Conservation (phyloP, 768 basidiomycete species). For the Lactarius hengduanensis region DNA sequence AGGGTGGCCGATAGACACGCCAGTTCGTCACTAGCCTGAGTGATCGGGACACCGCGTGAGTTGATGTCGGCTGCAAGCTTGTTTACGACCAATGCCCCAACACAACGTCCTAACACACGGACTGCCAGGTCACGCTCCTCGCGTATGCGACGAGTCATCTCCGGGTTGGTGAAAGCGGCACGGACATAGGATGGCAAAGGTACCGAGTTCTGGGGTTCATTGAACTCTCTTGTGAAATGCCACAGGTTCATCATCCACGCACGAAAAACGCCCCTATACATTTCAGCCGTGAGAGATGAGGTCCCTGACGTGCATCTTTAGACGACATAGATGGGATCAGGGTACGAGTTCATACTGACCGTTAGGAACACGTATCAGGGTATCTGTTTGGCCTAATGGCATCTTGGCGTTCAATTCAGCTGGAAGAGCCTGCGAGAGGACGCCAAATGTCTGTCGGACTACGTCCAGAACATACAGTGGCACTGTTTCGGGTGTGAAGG, state of each 20-base stretch:
- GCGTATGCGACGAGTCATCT: not conserved
- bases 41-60: not conserved
- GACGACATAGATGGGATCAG: not conserved
- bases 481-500: too few species aligned
- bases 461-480: not conserved
- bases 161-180: not conserved
- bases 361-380: not conserved
- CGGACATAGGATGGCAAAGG: not conserved
- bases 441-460: not conserved
- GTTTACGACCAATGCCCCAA: not conserved
- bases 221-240: not conserved
- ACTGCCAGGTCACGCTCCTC: not conserved
- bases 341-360: not conserved
- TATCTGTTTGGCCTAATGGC: not conserved
- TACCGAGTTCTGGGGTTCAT: not conserved
- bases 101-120: not conserved
- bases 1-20: too few species aligned
- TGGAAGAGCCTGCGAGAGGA: not conserved
- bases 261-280: not conserved
- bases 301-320: not conserved
- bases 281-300: not conserved
- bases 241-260: conserved; percentile 6
- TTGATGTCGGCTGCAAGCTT: not conserved
- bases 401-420: not conserved
- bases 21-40: too few species aligned